Conservation (phyloP, 768 basidiomycete genomes). For the Phylloporus sp. region DNA sequence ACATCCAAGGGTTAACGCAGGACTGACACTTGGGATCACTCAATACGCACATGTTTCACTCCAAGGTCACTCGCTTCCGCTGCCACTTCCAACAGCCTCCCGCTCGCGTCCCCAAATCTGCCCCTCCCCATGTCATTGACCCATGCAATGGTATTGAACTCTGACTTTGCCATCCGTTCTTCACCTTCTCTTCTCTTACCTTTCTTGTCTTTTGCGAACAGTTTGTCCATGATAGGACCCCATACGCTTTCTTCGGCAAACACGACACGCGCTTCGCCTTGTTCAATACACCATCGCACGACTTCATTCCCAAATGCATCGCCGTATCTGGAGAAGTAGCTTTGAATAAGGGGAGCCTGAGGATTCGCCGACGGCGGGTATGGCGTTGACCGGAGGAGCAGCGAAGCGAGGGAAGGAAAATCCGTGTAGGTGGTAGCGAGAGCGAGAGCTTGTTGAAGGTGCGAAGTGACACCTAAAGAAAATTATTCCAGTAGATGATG, state of each 20-base stretch:
- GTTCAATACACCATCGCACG: conserved; percentile 91
- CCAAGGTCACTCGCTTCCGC: conserved; percentile 51
- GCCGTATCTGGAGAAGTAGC: conserved; percentile 72
- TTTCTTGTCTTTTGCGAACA: conserved; percentile 42
- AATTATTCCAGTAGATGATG: background rate
- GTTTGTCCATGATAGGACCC: conserved; percentile 59
- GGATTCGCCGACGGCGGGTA: conserved; percentile 65
- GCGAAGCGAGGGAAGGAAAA: conserved; percentile 76
- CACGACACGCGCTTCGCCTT: conserved; percentile 77
- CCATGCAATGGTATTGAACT: conserved; percentile 65
- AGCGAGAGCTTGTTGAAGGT: conserved; percentile 65
- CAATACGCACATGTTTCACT: conserved; percentile 66
- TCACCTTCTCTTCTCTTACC: conserved; percentile 24
- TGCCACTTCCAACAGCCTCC: conserved; percentile 59
- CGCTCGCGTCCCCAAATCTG: conserved; percentile 60
- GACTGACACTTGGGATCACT: background rate
- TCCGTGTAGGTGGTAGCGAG: conserved; percentile 87
- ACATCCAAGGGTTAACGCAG: conserved; percentile 5
- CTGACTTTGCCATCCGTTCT: conserved; percentile 43
- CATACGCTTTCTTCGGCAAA: conserved; percentile 71
- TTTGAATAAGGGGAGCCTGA: conserved; percentile 53
- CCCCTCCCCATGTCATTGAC: conserved; percentile 75
- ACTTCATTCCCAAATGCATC: conserved; percentile 84
- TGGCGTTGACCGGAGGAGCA: conserved; percentile 67
- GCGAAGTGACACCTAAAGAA: conserved; percentile 56